Base-by-base conservation (phyloP, 768 basidiomycete species). In the Phanerochaete carnosa region DNA sequence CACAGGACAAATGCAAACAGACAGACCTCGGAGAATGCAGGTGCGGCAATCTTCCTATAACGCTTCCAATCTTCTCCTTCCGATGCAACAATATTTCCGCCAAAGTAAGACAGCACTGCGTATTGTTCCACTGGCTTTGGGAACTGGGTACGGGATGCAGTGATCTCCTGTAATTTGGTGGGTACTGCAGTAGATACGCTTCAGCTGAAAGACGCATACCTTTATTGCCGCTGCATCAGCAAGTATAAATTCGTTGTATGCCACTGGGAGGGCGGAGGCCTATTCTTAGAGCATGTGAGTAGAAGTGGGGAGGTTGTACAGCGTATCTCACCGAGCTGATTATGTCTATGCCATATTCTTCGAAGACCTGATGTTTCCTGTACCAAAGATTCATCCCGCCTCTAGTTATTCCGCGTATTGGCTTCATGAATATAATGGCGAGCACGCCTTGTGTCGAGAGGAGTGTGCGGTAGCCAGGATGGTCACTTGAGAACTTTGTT, bases 1-100 rank as follows among this genome's bases (percentile, higher is more conserved):
- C 22, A 16, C 46, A 22, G 46, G 37, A 39, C 37, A 47, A 2
- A 5, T 4, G 22, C 5, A n/a, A 45, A 33, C 52, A 13, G 19
- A 64, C 58, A 15, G 25, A 64, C 63, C 55, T 87, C 85, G 6
- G 83, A 83, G 68, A 88, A 89, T 0, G 85, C 81, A 19, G 86
- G 85, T 1, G 83, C 84, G 23, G 80, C 74, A 45, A 89, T 79
- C 68, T 83, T 86, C 53, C 86, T 73, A 62, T 85, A 86, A 35
- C 80, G 79, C 70, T 86, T 86, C 87, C 87, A 89, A 60, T 83
- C 77, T 3, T 83, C 81, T n/a, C 81, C 83, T 63, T 89, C 87
- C 0, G 84, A 83, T 1, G 78, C 80, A 22, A 89, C 79, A 45
- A 89, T 83, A 62, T 89, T 90, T 11, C 66, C 66, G 3, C 88